These are phyloP conservation scores for Arabidopsis suecica DNA, from an alignment of 345 rosid genomes.

Conservation along the genomic window DNA sequence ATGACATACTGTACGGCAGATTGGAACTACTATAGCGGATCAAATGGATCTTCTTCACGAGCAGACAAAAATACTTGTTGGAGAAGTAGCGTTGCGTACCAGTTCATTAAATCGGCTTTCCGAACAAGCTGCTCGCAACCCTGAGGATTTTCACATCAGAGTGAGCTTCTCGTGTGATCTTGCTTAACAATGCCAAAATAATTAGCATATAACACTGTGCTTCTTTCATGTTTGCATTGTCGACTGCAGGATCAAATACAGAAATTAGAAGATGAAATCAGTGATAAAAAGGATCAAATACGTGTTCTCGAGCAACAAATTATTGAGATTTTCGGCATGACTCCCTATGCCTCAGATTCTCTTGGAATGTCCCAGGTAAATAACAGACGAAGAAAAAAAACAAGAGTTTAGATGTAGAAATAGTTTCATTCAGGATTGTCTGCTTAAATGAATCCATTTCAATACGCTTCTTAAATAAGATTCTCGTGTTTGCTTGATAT, in stretches of 20 bases:
- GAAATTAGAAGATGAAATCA: conserved; percentile 86
- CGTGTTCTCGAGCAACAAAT: conserved; percentile 78
- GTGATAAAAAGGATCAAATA: conserved; percentile 87
- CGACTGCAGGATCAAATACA: conserved; percentile 57
- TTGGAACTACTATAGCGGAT: conserved; percentile 79
- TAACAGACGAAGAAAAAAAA: conserved; percentile 6
- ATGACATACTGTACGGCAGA: conserved; percentile 28
- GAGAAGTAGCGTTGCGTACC: conserved; percentile 90
- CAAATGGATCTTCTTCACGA: conserved; percentile 97
- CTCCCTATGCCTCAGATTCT: conserved; percentile 68
- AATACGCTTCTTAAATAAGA: conserved; percentile 15
- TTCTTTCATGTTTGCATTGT: conserved; percentile 28
- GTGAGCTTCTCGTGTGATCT: conserved; percentile 48
- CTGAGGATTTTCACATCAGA: conserved; percentile 77
- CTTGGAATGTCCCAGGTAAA: conserved; percentile 93
- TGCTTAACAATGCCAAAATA: conserved; percentile 5
- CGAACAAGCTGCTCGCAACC: conserved; percentile 86
- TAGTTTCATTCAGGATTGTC: conserved; percentile 7
- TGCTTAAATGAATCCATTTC: conserved; percentile 26
- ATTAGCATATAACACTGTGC: conserved; percentile 22
- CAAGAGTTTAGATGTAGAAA: background rate
- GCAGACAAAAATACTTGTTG: conserved; percentile 97
- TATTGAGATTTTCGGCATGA: conserved; percentile 79
- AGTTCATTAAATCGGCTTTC: conserved; percentile 89
- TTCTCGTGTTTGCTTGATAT: conserved; percentile 33